Evolutionary conservation across 2,329 filamentous ascomycete genomes (phyloP), one percentile per base, ranked within the genome.

Genomic region (Arthrinium phaeospermum): DNA sequence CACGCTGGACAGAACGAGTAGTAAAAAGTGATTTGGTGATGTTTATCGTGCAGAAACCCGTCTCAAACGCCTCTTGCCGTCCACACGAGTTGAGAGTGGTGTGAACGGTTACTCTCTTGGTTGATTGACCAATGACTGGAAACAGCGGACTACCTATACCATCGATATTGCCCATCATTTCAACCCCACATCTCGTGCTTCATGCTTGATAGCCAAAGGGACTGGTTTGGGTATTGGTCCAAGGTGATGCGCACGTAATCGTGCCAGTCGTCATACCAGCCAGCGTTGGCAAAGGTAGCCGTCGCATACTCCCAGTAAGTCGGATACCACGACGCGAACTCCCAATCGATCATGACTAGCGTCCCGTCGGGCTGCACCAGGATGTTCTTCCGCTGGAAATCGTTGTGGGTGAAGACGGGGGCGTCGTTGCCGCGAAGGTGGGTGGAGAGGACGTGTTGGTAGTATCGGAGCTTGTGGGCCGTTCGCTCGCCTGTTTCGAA

Each of bases 131-230:
- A 53, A 53, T 14, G 12, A 53, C n/a, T 53, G 12, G 49, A 53
- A 53, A 53, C 49, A 53, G 49, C 13, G 49, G 49, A 53, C 49
- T 53, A 30, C 24, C 24, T 53, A 53, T 6, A 53, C 49, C 24
- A 53, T 53, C 24, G 4, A 53, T 30, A 30, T 53, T 53, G 46
- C 46, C 51, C 51, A 13, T 30, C 51, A 34, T 57, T 61, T 61
- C 53, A 61, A 61, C 14, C 27, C 53, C 53, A 61, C 53, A 61
- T 61, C 53, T 61, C 53, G 27, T 37, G 53, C 53, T 61, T 61
- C 53, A 61, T 61, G 53, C 27, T 61, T 8, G 27, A 37, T 37
- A 61, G 27, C 53, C 53, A 61, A 61, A 61, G 53, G 16, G 53
- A 37, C 27, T 61, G 53, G 53, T 37, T 61, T 22, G 53, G 53